phyloP scores from a whole-genome alignment of 345 rosid genomes.

The Ceriops tagal region DNA sequence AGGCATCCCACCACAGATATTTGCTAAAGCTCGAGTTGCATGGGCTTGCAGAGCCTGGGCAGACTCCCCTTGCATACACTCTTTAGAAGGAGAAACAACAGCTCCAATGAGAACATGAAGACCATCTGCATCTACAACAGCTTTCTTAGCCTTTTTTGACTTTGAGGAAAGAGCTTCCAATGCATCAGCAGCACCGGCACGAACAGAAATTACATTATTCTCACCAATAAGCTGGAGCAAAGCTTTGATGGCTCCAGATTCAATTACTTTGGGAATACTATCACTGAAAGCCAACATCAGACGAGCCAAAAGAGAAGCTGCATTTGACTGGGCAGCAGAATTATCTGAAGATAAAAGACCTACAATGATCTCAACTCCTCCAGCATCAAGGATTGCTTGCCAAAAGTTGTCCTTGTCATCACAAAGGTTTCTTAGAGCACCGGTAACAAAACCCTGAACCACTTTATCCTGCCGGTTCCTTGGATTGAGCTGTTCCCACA shows the following conservation, averaged over 20 bases:
- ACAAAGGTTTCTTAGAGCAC: constrained; percentile 88
- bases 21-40: constrained; percentile 73
- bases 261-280: constrained; percentile 61
- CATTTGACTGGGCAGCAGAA: constrained; percentile 67
- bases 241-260: constrained; percentile 66
- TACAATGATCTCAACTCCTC: constrained; percentile 65
- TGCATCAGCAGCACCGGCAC: constrained; percentile 80
- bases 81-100: constrained; percentile 82
- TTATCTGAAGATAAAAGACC: constrained; percentile 74
- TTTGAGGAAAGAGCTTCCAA: constrained; percentile 71
- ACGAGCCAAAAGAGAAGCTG: constrained; percentile 87
- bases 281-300: constrained; percentile 60
- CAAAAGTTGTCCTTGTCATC: constrained; percentile 68
- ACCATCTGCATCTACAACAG: constrained; percentile 59
- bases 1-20: constrained; percentile 74
- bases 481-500: constrained; percentile 74
- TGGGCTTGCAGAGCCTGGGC: constrained; percentile 56
- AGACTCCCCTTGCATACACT: constrained; percentile 59
- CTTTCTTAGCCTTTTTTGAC: constrained; percentile 58
- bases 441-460: constrained; percentile 77
- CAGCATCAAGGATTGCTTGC: constrained; percentile 68
- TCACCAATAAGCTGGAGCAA: constrained; percentile 59
- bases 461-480: constrained; percentile 58
- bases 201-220: constrained; percentile 51
- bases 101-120: constrained; percentile 64